phyloP scores from a whole-genome alignment of 202 grass and related monocot species.

The Brachypodium distachyon region DNA sequence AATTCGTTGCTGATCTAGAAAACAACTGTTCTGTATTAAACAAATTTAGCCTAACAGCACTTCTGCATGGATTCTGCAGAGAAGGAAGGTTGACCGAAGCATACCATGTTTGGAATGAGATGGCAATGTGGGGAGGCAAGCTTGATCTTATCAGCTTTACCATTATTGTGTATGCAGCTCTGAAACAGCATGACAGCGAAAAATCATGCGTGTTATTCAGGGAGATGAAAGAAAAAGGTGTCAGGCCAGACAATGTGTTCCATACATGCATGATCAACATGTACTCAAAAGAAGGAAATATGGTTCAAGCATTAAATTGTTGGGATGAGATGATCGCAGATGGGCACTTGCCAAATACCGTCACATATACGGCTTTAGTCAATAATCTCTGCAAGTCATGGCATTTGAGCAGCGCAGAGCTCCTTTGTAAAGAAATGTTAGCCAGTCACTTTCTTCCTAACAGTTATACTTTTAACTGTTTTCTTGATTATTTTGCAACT shows the following conservation, averaged over 20 bases:
- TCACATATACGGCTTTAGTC: conserved; percentile 56
- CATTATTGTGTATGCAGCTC: conserved; percentile 42
- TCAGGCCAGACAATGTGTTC: conserved; percentile 63
- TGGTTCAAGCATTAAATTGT: conserved; percentile 49
- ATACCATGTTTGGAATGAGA: conserved; percentile 50
- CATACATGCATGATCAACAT: conserved; percentile 75
- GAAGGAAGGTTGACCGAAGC: conserved; percentile 56
- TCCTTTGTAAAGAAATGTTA: conserved; percentile 74
- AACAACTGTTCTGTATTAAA: conserved; percentile 1
- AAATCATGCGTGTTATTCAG: conserved; percentile 27
- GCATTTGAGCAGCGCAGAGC: conserved; percentile 53
- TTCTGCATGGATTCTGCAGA: conserved; percentile 73
- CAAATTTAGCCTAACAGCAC: no score
- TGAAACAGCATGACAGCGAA: conserved; percentile 41
- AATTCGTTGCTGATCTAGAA: conserved; percentile 54
- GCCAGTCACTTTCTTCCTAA: conserved; percentile 45
- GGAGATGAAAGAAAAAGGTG: conserved; percentile 50
- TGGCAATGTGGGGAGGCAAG: conserved; percentile 48
- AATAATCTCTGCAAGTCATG: conserved; percentile 84
- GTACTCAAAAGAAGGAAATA: conserved; percentile 55
- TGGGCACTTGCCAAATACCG: conserved; percentile 43
- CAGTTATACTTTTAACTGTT: conserved; percentile 67
- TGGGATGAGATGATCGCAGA: conserved; percentile 48
- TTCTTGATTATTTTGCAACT: conserved; percentile 70
- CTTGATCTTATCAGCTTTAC: conserved; percentile 67